Evolutionary conservation across 2,329 filamentous ascomycete genomes (phyloP), one percentile per base, ranked within the genome.

Genomic region (Fusarium temperatum): DNA sequence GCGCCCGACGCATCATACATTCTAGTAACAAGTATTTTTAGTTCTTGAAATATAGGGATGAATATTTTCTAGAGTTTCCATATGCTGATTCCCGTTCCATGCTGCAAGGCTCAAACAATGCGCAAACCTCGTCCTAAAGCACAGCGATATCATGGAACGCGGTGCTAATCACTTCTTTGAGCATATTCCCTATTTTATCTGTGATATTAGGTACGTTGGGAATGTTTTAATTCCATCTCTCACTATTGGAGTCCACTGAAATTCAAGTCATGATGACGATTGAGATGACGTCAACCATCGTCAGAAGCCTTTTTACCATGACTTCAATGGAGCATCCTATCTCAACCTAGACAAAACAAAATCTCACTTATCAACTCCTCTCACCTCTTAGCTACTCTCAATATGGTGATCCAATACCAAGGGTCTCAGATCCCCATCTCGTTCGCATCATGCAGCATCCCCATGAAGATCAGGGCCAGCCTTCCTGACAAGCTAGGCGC

Each of bases 401-500:
- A 61, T 12, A 72, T 73, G 70, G 50, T 58, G 2, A 50, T 73
- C 1, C 64, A 66, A 30, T 73, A 73, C 0, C 20, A 70, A 39
- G 69, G 65, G n/a, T 0, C 50, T 0, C 32, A 54, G 7, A 64
- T 66, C 38, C 65, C 66, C 30, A 64, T 69, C 18, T 75, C 86
- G 63, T 89, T 89, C 71, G 89, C 89, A 50, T 87, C 86, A 65
- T 89, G 87, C 80, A 90, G 88, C 13, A 86, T 91, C 30, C 86
- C 86, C 50, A 83, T 83, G 69, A 81, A 80, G 70, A 68, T 68
- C 28, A 79, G 79, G 58, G 86, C 88, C 66, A 89, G 87, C 4
- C 85, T 93, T 2, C 88, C 88, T 44, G 83, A 88, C 48, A 92
- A 91, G 72, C 84, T 93, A 17, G 82, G 87, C 48, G 89, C 90